Conservation (phyloP, 352 stramenopile species). For the Phytophthora sojae region DNA sequence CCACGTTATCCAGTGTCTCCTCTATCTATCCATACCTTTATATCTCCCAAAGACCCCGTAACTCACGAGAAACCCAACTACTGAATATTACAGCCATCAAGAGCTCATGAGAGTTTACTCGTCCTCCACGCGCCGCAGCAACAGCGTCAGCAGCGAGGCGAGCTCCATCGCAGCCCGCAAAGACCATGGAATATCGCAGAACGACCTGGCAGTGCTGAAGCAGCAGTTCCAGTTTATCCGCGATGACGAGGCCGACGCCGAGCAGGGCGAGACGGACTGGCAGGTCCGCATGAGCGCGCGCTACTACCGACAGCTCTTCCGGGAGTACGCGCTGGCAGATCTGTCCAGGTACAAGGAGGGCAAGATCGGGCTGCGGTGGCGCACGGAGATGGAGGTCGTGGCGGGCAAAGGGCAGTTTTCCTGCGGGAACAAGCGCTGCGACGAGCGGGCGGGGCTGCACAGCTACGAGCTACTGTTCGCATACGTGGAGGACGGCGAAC, state of each 20-base stretch:
- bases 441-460: slow-evolving; percentile 46
- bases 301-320: slow-evolving; percentile 88
- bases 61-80: slow-evolving; percentile 11
- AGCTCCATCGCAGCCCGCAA: slow-evolving; percentile 16
- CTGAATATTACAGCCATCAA: slow-evolving; percentile 45
- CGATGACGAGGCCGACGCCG: slow-evolving; percentile 68
- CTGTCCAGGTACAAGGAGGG: slow-evolving; percentile 69
- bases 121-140: slow-evolving; percentile 19
- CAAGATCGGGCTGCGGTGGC: slow-evolving; percentile 81
- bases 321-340: slow-evolving; percentile 84
- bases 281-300: slow-evolving; percentile 78
- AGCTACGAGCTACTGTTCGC: slow-evolving; percentile 87
- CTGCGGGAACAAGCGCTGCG: slow-evolving; percentile 81
- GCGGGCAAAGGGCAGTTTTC: slow-evolving; percentile 82
- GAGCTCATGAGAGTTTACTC: slow-evolving; percentile 62
- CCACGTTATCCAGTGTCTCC: not conserved
- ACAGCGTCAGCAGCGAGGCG: slow-evolving; percentile 14
- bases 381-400: slow-evolving; percentile 80
- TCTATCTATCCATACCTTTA: slow-evolving; percentile 12
- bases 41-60: not conserved
- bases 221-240: slow-evolving; percentile 82
- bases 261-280: slow-evolving; percentile 66
- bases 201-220: slow-evolving; percentile 56
- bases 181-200: slow-evolving; percentile 12
- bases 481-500: slow-evolving; percentile 70